These are phyloP conservation scores for Rubia tinctorum DNA, from an alignment of 305 asterid species.

Conservation along the genomic window DNA sequence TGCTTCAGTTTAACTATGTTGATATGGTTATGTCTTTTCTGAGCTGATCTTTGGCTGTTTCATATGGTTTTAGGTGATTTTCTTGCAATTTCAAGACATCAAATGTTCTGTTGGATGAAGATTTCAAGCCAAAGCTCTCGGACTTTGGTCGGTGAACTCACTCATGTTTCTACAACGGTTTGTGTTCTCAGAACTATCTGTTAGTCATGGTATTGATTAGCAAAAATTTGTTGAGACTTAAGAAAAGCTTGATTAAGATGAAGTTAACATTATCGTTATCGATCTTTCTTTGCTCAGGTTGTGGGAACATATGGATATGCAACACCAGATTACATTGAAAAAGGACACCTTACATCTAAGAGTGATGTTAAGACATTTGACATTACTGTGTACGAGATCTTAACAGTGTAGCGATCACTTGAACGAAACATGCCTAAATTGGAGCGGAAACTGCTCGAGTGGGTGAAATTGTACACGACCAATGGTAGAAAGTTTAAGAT, in stretches of 20 bases:
- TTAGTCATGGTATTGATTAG: not conserved
- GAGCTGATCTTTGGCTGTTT: no score
- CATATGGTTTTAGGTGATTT: no score
- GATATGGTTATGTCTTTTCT: no score
- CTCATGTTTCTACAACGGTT: constrained; percentile 87
- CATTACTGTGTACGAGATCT: no score
- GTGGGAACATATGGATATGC: no score
- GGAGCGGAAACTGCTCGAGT: no score
- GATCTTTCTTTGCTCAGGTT: constrained; percentile 36
- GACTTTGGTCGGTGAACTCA: constrained; percentile 97
- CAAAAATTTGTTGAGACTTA: not conserved
- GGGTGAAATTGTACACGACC: no score
- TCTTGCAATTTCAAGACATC: not conserved
- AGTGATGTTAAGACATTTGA: constrained; percentile 97
- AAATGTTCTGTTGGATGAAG: no score
- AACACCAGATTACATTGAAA: constrained; percentile 79
- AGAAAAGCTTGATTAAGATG: no score
- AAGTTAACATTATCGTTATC: no score
- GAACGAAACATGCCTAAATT: constrained; percentile 59
- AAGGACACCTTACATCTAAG: constrained; percentile 86
- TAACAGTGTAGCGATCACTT: constrained; percentile 75
- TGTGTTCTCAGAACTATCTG: constrained; percentile 17
- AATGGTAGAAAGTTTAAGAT: no score
- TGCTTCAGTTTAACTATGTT: no score
- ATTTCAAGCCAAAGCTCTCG: constrained; percentile 86